Evolutionary conservation across 78 protist genomes (phyloP).

Genomic region (Dictyostelium purpureum): DNA sequence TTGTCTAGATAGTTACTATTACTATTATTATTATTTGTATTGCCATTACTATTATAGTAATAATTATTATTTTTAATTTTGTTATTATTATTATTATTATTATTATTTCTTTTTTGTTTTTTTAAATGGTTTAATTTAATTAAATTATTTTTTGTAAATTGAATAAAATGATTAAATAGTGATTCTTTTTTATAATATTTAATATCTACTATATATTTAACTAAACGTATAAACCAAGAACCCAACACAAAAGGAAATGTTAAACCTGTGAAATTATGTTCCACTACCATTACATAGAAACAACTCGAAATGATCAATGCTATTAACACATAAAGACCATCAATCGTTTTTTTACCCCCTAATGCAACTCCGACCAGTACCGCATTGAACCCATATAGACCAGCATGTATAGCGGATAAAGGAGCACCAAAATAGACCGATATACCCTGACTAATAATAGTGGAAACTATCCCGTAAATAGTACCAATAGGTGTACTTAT

Average conservation of each 20-base stretch:
- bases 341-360: neutral
- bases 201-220: too few relatives aligned
- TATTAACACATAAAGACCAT: constrained; percentile 3
- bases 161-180: too few relatives aligned
- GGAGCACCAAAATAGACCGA: neutral
- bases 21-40: too few relatives aligned
- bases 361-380: constrained; percentile 44
- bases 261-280: constrained; percentile 9
- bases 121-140: too few relatives aligned
- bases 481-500: constrained; percentile 13
- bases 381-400: constrained; percentile 39
- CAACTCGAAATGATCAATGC: neutral
- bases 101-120: too few relatives aligned
- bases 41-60: too few relatives aligned
- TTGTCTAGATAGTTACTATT: too few relatives aligned
- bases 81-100: too few relatives aligned
- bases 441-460: neutral
- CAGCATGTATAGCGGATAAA: neutral
- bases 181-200: too few relatives aligned
- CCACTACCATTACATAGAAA: constrained; percentile 1
- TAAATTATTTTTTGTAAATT: too few relatives aligned
- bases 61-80: too few relatives aligned
- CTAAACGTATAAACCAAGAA: neutral
- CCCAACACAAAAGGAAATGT: constrained; percentile 60
- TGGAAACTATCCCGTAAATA: constrained; percentile 23